Conservation (phyloP, 352 stramenopile species). For the Phytophthora crassamura region DNA sequence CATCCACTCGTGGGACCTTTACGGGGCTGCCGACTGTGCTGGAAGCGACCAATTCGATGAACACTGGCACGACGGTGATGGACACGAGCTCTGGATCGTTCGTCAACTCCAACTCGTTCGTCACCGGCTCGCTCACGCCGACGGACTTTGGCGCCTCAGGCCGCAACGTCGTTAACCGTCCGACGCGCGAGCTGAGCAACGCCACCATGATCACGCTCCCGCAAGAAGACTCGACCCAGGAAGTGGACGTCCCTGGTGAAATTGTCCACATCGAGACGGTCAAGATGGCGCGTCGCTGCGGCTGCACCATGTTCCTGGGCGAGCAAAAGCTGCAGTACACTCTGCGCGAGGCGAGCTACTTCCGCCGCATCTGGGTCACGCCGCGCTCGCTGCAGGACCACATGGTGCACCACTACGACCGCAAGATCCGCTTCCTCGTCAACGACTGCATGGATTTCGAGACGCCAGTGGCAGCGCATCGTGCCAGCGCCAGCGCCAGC, state of each 20-base stretch:
- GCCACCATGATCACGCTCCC: slow-evolving; percentile 48
- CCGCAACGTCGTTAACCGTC: slow-evolving; percentile 41
- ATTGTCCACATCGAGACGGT: slow-evolving; percentile 78
- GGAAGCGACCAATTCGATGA: slow-evolving; percentile 19
- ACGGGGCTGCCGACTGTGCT: slow-evolving; percentile 29
- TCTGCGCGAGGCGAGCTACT: slow-evolving; percentile 67
- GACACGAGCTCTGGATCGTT: slow-evolving; percentile 33
- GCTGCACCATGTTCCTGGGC: slow-evolving; percentile 69
- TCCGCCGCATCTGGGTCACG: slow-evolving; percentile 74
- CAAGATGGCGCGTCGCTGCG: slow-evolving; percentile 58
- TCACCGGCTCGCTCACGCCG: slow-evolving; percentile 16
- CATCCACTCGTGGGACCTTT: slow-evolving; percentile 10
- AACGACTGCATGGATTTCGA: slow-evolving; percentile 65
- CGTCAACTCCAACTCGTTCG: slow-evolving; percentile 26
- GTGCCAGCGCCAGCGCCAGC: slow-evolving; percentile 24
- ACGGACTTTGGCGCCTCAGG: slow-evolving; percentile 30
- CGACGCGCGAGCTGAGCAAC: slow-evolving; percentile 39
- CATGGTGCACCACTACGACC: slow-evolving; percentile 87
- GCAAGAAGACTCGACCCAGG: slow-evolving; percentile 52
- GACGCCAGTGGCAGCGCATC: slow-evolving; percentile 36
- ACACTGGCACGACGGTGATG: slow-evolving; percentile 19
- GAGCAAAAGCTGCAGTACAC: slow-evolving; percentile 80
- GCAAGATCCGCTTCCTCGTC: slow-evolving; percentile 67
- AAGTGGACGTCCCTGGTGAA: slow-evolving; percentile 73
- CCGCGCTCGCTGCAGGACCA: slow-evolving; percentile 69